These are phyloP conservation scores for Clarireedia monteithiana DNA, from an alignment of 2,329 filamentous ascomycete genomes.

Conservation along the genomic window DNA sequence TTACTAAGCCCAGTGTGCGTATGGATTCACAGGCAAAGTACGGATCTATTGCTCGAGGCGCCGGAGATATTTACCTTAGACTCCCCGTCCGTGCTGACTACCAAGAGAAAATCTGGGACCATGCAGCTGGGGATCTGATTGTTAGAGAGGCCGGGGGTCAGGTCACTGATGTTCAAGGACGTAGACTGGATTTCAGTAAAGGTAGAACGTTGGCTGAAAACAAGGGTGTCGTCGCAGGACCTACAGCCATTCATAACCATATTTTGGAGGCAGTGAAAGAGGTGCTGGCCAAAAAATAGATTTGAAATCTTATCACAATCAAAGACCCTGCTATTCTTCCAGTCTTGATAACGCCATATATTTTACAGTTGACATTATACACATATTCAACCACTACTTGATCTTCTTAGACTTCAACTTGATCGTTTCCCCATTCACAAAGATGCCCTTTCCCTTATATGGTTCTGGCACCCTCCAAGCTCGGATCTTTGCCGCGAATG, in stretches of 20 bases:
- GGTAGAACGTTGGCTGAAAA: conserved; percentile 83
- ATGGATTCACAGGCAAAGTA: conserved; percentile 99
- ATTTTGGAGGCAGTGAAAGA: conserved; percentile 78
- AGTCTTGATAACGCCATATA: conserved; percentile 5
- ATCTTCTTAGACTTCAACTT: conserved; percentile 98
- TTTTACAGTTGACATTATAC: conserved; percentile 18
- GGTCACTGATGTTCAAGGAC: conserved; percentile 84
- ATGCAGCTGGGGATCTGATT: conserved; percentile 89
- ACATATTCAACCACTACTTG: conserved; percentile 48
- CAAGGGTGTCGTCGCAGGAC: conserved; percentile 89
- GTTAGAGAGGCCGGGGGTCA: conserved; percentile 88
- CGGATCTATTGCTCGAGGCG: conserved; percentile 85
- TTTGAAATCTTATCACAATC: conserved; percentile 1
- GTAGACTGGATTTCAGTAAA: conserved; percentile 74
- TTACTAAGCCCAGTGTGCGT: conserved; percentile 80
- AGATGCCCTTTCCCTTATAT: conserved; percentile 99
- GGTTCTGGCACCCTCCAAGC: conserved; percentile 89
- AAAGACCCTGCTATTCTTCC: background rate
- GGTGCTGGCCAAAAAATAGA: conserved; percentile 50
- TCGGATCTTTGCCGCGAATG: conserved; percentile 83
- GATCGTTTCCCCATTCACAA: conserved; percentile 95
- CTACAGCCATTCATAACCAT: conserved; percentile 62
- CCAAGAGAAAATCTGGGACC: conserved; percentile 99
- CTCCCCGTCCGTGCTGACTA: conserved; percentile 81
- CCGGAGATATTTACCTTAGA: conserved; percentile 89